These are phyloP conservation scores for Pleurotus salmoneostramineus DNA, from an alignment of 768 basidiomycete genomes.

Conservation along the genomic window DNA sequence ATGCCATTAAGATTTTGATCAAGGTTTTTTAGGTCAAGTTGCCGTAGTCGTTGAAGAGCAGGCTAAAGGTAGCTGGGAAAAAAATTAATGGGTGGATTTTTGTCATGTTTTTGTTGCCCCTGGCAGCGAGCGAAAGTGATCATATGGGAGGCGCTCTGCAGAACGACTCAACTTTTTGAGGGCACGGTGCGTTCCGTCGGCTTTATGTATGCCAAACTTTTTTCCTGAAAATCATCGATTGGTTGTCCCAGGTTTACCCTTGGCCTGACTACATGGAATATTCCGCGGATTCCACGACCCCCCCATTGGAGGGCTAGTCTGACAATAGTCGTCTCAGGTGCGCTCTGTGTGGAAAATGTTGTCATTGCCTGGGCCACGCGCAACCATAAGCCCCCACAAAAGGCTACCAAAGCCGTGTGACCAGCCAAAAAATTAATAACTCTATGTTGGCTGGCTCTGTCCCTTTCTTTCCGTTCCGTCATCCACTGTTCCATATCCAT, in stretches of 20 bases:
- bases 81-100: neutral
- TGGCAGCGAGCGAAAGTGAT: neutral
- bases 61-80: neutral
- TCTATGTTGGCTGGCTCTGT: constrained; percentile 11
- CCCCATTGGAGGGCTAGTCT: neutral
- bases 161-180: too few relatives aligned
- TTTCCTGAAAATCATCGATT: neutral
- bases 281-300: constrained; percentile 3
- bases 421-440: constrained; percentile 8
- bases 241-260: neutral
- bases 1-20: neutral
- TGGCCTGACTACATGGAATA: constrained; percentile 6
- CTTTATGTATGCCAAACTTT: neutral
- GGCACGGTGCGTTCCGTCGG: constrained; percentile 6
- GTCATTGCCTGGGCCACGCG: constrained; percentile 1
- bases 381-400: constrained; percentile 5
- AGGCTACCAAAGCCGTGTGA: constrained; percentile 9
- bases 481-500: constrained; percentile 17
- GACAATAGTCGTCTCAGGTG: constrained; percentile 5
- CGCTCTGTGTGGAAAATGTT: constrained; percentile 12
- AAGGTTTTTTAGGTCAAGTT: neutral
- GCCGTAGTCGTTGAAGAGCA: neutral
- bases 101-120: constrained; percentile 5
- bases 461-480: constrained; percentile 16
- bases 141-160: neutral